Percentiles rank a stretch among this genome's conserved stretches.
These are phyloP conservation scores for Aechmea fasciata DNA, from an alignment of 176 grass and related monocot genomes.

Conservation along the genomic window DNA sequence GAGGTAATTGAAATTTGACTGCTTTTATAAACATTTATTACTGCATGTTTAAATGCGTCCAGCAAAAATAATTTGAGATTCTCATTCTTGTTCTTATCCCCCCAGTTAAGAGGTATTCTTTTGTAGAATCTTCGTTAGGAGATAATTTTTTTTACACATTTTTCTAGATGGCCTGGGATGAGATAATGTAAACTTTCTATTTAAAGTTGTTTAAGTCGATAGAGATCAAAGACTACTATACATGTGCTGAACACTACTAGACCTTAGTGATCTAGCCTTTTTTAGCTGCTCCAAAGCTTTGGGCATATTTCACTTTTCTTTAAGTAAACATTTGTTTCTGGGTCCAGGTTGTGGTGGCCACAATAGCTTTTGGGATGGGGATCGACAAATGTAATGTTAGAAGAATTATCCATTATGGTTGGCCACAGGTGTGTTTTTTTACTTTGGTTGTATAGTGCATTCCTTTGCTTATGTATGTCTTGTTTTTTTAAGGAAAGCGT, in stretches of 20 bases:
- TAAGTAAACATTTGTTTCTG: conserved; percentile 12
- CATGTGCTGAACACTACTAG: no score
- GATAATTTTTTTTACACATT: no score
- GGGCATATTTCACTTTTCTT: conserved; percentile 5
- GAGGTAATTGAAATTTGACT: conserved; percentile 41
- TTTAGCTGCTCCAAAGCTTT: neutral
- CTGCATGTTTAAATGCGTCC: neutral
- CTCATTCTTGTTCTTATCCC: no score
- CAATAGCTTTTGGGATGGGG: conserved; percentile 98
- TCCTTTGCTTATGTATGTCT: conserved; percentile 7
- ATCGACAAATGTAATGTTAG: conserved; percentile 95
- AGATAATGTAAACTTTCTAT: no score
- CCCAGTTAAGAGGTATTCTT: no score
- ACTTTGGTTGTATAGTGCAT: conserved; percentile 10
- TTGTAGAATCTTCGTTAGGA: no score
- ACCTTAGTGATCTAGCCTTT: no score
- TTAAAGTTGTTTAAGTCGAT: no score
- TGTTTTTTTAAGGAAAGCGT: conserved; percentile 5
- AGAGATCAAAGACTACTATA: no score
- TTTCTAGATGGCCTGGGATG: no score
- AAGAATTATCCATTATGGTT: conserved; percentile 94
- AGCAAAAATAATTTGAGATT: no score
- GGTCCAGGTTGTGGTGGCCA: conserved; percentile 87
- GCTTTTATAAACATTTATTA: conserved; percentile 11
- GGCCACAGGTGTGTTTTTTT: conserved; percentile 59